Evolutionary conservation across 2,329 filamentous ascomycete species (phyloP), one percentile per base, ranked within the genome.

Genomic region (Cercospora berteroae): DNA sequence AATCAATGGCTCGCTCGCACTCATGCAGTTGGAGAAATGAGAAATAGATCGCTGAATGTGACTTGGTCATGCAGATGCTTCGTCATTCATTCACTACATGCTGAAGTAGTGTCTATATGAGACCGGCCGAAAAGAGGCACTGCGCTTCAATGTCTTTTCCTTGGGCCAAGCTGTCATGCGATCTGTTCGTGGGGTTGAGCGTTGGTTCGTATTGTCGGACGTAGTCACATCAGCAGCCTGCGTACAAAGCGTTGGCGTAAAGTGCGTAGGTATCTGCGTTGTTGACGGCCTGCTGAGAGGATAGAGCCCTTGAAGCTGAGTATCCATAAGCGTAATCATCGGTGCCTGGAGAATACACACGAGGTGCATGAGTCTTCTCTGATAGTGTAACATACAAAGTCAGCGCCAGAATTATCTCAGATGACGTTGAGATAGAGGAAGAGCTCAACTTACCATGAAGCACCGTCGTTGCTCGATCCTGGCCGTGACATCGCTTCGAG

Each of bases 251-350:
- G 66, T 70, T 69, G 9, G 85, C 83, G 71, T 83, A 86, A 29
- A 86, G 77, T 6, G 84, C 82, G 73, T 82, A 89, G 0, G 84
- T 85, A 74, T 91, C 89, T n/a, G 89, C 89, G 69, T 91, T 89
- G 72, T 83, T 81, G 8, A 90, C 74, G 60, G 88, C 87, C 73
- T 85, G 77, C 4, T 76, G 72, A 0, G 81, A 80, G 5, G 78
- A 80, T 69, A 90, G 76, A 5, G 78, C 74, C 3, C 75, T 80
- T 6, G 79, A 76, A 60, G 82, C 82, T 5, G 81, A 76, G 72
- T 89, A 90, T 29, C 86, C 87, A 70, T 87, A 87, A 27, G 81
- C 84, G 62, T 84, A 80, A 74, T 91, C 89, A 1, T 83, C 76
- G 1, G 88, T 90, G 8, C 87, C 86, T 65, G 86, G 86, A 69